Evolutionary conservation across 345 rosid species (phyloP), one percentile per base, ranked within the genome.

Genomic region (Anastatica hierochuntica): DNA sequence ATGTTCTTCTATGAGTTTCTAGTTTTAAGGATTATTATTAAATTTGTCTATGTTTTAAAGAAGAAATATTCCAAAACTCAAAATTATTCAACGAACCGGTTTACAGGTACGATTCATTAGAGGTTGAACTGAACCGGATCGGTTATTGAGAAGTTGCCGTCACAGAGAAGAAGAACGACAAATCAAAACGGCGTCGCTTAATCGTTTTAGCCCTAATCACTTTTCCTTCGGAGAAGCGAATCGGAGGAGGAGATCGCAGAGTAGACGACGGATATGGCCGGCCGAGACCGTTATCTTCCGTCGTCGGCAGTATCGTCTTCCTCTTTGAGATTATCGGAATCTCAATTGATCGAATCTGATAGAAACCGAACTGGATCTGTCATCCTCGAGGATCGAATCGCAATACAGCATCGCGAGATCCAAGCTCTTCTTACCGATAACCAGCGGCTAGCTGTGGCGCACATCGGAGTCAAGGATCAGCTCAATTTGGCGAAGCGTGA

Each of bases 401-500:
- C 79, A 29, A 71, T 79, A 54, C 95, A 82, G 67, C 81, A 73
- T 38, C 79, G 70, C 8, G 84, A 90, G 63, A 82, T 90, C 73
- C 83, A 87, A 36, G 39, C 89, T 36, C 92, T 84, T 55, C 75
- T 82, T 29, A 58, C 43, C 18, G 81, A 84, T 27, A 87, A 82
- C 67, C 85, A 84, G 39, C 76, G 80, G 14, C 77, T 87, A 5
- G 77, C 80, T 1, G 72, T 82, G 16, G 50, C 78, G 1, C 92
- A 87, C 68, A 41, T 80, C 11, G 83, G 85, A n/a, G 72, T 87
- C 41, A 76, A 82, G 53, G 82, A 87, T 21, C 95, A 87, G 56
- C 78, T 82, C 31, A 64, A 72, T 57, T 51, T 64, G 8, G 76
- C 82, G 14, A 69, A 82, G 38, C 88, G 74, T 29, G 87, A 87